Percentiles rank a stretch among this genome's conserved stretches.
These are phyloP conservation scores for Casuarina glauca DNA, from an alignment of 306 rosid genomes.

Conservation along the genomic window DNA sequence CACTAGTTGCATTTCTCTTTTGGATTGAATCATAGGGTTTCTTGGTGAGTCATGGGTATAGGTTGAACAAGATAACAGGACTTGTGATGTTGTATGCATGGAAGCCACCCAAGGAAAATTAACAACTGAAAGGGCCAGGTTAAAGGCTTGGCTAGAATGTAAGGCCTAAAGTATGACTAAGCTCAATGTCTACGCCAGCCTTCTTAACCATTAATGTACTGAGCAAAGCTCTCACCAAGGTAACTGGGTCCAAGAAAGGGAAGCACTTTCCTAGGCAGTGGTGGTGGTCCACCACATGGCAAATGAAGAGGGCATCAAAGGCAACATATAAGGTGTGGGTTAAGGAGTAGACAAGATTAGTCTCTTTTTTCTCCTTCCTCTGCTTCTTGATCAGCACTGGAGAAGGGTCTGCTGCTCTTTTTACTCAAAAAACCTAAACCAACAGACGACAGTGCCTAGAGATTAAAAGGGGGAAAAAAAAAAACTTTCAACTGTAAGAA, in stretches of 20 bases:
- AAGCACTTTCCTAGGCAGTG: slow-evolving; percentile 81
- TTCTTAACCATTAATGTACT: slow-evolving; percentile 68
- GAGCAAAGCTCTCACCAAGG: slow-evolving; percentile 53
- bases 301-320: slow-evolving; percentile 73
- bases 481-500: too few species aligned
- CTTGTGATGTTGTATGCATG: slow-evolving; percentile 54
- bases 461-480: too few species aligned
- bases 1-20: slow-evolving; percentile 43
- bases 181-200: slow-evolving; percentile 67
- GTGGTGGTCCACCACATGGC: slow-evolving; percentile 55
- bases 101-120: slow-evolving; percentile 48
- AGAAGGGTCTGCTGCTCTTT: too few species aligned
- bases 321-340: slow-evolving; percentile 95
- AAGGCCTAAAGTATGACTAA: slow-evolving; percentile 37
- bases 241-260: slow-evolving; percentile 77
- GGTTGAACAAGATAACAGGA: slow-evolving; percentile 60
- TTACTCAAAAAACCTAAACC: too few species aligned
- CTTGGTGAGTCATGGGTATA: slow-evolving; percentile 55
- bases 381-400: too few species aligned
- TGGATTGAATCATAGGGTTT: slow-evolving; percentile 53
- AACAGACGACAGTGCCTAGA: too few species aligned
- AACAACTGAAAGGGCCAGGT: slow-evolving; percentile 41
- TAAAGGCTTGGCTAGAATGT: slow-evolving; percentile 60
- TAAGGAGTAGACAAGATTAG: slow-evolving; percentile 80
- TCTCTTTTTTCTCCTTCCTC: too few species aligned